A percentile compares a stretch with the other conserved stretches of the same genome.
Conservation (phyloP, 2,329 filamentous ascomycete genomes). For the Cladobotryum mycophilum region DNA sequence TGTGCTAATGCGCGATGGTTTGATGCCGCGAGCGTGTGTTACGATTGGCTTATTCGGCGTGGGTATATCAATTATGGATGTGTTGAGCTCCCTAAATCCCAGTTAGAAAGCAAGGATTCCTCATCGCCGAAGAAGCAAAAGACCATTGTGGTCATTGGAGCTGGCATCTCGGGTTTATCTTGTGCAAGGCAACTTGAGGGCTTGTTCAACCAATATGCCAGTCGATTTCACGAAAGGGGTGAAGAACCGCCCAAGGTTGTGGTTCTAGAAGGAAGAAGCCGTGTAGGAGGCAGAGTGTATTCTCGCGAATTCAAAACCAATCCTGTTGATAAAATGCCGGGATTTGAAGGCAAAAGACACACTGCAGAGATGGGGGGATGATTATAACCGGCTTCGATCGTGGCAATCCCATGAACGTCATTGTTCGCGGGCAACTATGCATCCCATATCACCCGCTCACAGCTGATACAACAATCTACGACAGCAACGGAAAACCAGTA, state of each 20-base stretch:
- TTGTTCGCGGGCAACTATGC: constrained; percentile 84
- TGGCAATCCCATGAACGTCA: constrained; percentile 86
- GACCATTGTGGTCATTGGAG: constrained; percentile 81
- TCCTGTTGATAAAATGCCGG: constrained; percentile 43
- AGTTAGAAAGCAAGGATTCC: constrained; percentile 34
- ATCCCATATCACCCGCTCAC: constrained; percentile 79
- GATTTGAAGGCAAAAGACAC: constrained; percentile 53
- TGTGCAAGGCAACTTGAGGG: constrained; percentile 87
- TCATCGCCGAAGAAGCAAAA: constrained; percentile 46
- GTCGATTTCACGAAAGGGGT: constrained; percentile 56
- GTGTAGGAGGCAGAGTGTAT: constrained; percentile 89
- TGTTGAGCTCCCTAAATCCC: constrained; percentile 53
- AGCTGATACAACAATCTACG: constrained; percentile 81
- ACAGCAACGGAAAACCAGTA: constrained; percentile 71
- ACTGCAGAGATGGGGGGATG: constrained; percentile 98
- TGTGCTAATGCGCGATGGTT: constrained; percentile 89
- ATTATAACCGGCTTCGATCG: constrained; percentile 96
- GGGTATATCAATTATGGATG: constrained; percentile 98
- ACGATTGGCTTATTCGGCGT: constrained; percentile 83
- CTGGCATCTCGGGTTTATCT: constrained; percentile 87
- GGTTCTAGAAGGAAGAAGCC: constrained; percentile 77
- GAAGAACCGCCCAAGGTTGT: constrained; percentile 69
- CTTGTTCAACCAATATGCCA: constrained; percentile 74
- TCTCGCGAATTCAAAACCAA: constrained; percentile 64
- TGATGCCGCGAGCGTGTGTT: constrained; percentile 78